These are phyloP conservation scores for Sporothrix luriei DNA, from an alignment of 2,329 filamentous ascomycete species.

Conservation along the genomic window DNA sequence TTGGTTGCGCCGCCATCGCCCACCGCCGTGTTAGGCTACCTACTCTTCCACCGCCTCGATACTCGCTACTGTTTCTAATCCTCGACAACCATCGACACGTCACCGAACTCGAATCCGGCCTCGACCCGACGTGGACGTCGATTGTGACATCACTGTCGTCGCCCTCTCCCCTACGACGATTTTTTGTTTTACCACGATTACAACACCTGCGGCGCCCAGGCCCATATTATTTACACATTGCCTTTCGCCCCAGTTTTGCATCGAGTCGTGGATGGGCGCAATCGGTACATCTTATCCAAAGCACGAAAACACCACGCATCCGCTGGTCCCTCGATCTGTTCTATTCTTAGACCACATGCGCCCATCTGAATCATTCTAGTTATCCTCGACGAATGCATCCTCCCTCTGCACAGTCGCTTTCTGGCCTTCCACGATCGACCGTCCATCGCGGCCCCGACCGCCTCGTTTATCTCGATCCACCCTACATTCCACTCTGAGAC, in stretches of 20 bases:
- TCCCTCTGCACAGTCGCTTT: background rate
- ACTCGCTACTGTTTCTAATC: background rate
- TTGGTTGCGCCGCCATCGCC: background rate
- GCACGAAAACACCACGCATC: background rate
- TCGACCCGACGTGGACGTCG: slow-evolving; percentile 7
- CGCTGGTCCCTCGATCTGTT: slow-evolving; percentile 7
- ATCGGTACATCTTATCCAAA: background rate
- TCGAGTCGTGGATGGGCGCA: slow-evolving; percentile 24
- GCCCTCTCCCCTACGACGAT: background rate
- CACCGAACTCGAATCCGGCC: background rate
- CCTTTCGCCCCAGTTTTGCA: slow-evolving; percentile 19
- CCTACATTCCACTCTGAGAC: slow-evolving; percentile 4
- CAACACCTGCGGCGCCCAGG: background rate
- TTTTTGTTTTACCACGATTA: background rate
- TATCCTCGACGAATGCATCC: slow-evolving; percentile 23
- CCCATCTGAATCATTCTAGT: slow-evolving; percentile 21
- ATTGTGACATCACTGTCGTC: background rate
- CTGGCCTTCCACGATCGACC: background rate
- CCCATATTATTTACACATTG: background rate
- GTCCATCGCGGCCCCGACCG: slow-evolving; percentile 1
- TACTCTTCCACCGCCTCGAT: background rate
- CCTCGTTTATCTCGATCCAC: slow-evolving; percentile 16
- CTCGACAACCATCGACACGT: background rate
- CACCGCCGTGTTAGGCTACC: background rate
- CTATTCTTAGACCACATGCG: slow-evolving; percentile 31